Evolutionary conservation across 2,329 filamentous ascomycete genomes (phyloP).

Genomic region (Cercospora citrullina): DNA sequence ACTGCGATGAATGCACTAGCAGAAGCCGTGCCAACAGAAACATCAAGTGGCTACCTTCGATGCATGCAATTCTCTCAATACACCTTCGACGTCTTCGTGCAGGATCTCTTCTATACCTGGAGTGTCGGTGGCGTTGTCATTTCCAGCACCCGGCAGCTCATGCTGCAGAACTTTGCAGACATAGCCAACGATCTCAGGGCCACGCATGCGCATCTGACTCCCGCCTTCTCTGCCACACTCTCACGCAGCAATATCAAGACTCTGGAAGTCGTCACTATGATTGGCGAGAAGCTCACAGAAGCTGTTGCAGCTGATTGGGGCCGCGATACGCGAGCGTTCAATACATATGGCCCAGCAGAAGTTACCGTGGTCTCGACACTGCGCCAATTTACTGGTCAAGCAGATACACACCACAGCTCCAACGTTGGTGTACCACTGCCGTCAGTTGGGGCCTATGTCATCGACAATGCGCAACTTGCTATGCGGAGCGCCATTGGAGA

Average conservation of each 20-base stretch:
- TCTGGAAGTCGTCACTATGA: conserved; percentile 24
- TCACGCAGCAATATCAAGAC: conserved; percentile 15
- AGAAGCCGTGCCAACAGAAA: conserved; percentile 15
- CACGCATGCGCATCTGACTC: conserved; percentile 24
- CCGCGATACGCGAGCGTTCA: conserved; percentile 18
- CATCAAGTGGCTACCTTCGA: conserved; percentile 6
- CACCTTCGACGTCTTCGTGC: conserved; percentile 46
- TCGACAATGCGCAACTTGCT: conserved; percentile 13
- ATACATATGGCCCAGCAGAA: conserved; percentile 23
- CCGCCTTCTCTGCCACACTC: conserved; percentile 20
- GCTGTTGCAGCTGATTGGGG: conserved; percentile 22
- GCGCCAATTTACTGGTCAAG: conserved; percentile 18
- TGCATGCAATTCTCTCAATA: conserved; percentile 42
- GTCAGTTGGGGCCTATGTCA: conserved; percentile 18
- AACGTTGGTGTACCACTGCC: conserved; percentile 18
- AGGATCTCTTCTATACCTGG: conserved; percentile 31
- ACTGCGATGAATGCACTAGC: conserved; percentile 39
- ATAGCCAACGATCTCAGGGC: conserved; percentile 20
- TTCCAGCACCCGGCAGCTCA: conserved; percentile 20
- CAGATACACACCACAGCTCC: conserved; percentile 19
- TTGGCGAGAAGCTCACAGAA: conserved; percentile 24
- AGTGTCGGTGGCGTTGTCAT: conserved; percentile 19
- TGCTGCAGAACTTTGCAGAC: conserved; percentile 23
- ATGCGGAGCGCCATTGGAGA: conserved; percentile 33
- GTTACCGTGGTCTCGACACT: conserved; percentile 23